These are phyloP conservation scores for Nyssa sinensis DNA, from an alignment of 148 eudicot species.

Conservation along the genomic window DNA sequence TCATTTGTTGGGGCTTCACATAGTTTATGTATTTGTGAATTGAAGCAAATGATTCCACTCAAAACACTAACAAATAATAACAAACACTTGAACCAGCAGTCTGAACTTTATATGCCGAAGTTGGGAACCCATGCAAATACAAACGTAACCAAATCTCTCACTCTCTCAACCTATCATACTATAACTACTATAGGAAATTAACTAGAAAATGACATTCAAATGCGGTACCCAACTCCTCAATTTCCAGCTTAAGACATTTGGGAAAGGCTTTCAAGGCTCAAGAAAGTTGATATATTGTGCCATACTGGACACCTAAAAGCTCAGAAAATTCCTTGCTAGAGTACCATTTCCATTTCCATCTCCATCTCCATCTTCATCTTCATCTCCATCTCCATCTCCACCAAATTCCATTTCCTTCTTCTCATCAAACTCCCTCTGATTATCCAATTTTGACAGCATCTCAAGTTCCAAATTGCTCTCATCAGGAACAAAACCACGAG, in stretches of 20 bases:
- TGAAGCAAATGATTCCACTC: not conserved
- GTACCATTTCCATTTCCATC: too few species aligned
- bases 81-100: not conserved
- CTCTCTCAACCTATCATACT: not conserved
- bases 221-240: not conserved
- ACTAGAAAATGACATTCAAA: not conserved
- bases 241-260: not conserved
- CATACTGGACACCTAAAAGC: not conserved
- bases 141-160: too few species aligned
- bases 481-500: not conserved
- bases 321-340: slow-evolving; percentile 2
- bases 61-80: too few species aligned
- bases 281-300: too few species aligned
- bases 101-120: not conserved
- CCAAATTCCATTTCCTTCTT: slow-evolving; percentile 31
- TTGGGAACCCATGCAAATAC: too few species aligned
- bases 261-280: too few species aligned
- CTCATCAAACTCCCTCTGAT: slow-evolving; percentile 17
- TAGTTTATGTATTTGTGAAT: too few species aligned
- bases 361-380: too few species aligned
- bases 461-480: not conserved
- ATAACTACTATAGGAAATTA: not conserved
- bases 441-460: not conserved
- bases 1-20: too few species aligned
- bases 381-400: slow-evolving; percentile 43